Evolutionary conservation across 1,284 basidiomycete species (phyloP).

Genomic region (Mycena citricolor): DNA sequence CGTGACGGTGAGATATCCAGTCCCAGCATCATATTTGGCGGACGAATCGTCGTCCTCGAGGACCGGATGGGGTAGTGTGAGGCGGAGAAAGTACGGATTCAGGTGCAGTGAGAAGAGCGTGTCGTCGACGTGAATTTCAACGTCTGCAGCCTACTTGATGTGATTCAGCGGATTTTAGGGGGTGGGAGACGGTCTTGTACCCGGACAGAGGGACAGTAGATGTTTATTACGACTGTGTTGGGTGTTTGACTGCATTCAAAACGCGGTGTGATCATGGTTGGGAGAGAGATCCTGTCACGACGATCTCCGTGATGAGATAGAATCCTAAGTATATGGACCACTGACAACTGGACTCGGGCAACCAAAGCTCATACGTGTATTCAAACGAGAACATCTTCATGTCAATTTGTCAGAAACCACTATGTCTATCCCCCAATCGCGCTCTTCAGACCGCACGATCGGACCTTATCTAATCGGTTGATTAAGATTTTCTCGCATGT

Average conservation of each 20-base stretch:
- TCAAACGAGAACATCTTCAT: too few species aligned
- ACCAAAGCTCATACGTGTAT: too few species aligned
- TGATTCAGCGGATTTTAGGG: slow-evolving; percentile 19
- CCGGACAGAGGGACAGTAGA: slow-evolving; percentile 77
- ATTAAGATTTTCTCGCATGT: too few species aligned
- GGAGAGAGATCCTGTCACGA: background rate
- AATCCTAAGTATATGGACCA: too few species aligned
- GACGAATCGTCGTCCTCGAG: slow-evolving; percentile 71
- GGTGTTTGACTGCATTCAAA: slow-evolving; percentile 75
- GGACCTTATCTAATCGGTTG: too few species aligned
- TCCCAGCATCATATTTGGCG: slow-evolving; percentile 69
- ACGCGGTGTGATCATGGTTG: slow-evolving; percentile 73
- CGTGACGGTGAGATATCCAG: slow-evolving; percentile 69
- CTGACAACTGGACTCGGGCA: too few species aligned
- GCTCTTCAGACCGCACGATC: too few species aligned
- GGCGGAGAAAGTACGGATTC: slow-evolving; percentile 78
- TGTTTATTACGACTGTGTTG: slow-evolving; percentile 53
- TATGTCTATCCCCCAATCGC: too few species aligned
- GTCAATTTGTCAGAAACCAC: too few species aligned
- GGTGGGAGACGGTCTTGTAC: slow-evolving; percentile 43
- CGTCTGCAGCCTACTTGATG: slow-evolving; percentile 67
- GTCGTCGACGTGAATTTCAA: slow-evolving; percentile 74
- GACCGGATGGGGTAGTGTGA: slow-evolving; percentile 63
- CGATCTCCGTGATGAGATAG: too few species aligned
- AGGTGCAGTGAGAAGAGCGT: slow-evolving; percentile 71